Evolutionary conservation across 2,329 filamentous ascomycete genomes (phyloP), one percentile per base, ranked within the genome.

Genomic region (Talaromyces sp.): DNA sequence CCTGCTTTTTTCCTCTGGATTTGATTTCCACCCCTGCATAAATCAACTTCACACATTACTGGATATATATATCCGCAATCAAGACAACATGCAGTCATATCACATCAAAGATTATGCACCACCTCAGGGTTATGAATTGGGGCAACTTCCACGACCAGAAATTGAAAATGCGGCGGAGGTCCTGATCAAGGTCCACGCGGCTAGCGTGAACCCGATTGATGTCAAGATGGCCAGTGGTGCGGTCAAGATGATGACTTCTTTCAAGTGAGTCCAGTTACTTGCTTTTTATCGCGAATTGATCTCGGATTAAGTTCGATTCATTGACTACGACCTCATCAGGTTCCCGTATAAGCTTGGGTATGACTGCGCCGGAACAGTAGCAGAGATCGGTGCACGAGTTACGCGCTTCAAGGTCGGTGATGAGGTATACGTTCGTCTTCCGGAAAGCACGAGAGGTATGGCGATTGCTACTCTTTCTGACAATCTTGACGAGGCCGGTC

Each of bases 121-220:
- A 10, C 70, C 70, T n/a, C 64, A 68, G 27, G 61, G 67, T 13
- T 72, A 71, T 43, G 66, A 72, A 54, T 60, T 72, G 14, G 50
- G 65, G 24, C 43, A 66, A 62, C 62, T 70, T 14, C 63, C 69
- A 2, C 60, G 58, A 3, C 67, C 68, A 14, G 54, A 47, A 14
- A 64, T 72, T 37, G 64, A 68, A 16, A 31, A 64, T 43, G 64
- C 69, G 5, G 65, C 49, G 24, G 71, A 73, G 45, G 62, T 73
- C 13, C 39, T 71, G 3, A 71, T 73, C 54, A 66, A 68, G 49
- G 78, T 82, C 7, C 73, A 80, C 60, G 80, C 80, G 8, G 79
- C 78, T 1, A 76, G 74, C 52, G 72, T 82, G 49, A 83, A 83
- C 67, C 80, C 81, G 1, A 71, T 82, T 8, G 80, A 82, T 70